phyloP scores from a whole-genome alignment of 768 basidiomycete genomes.

The Phaffia australis region DNA sequence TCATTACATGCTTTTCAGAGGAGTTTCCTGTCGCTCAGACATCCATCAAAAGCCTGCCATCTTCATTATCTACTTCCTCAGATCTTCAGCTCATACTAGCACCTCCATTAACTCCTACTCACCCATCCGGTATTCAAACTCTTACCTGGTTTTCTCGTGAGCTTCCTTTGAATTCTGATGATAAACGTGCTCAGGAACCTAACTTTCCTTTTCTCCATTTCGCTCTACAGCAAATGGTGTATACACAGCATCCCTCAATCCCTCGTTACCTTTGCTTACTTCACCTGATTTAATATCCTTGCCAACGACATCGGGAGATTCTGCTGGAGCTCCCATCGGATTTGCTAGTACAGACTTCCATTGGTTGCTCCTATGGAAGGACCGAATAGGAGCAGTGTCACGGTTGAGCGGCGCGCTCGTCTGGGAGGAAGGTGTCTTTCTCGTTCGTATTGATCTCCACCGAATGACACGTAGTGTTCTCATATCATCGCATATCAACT shows the following conservation, averaged over 20 bases:
- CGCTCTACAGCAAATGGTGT: neutral
- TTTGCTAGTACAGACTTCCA: constrained; percentile 83
- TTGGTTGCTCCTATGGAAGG: constrained; percentile 70
- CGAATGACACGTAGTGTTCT: neutral
- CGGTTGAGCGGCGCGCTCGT: constrained; percentile 66
- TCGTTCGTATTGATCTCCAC: constrained; percentile 46
- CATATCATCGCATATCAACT: neutral
- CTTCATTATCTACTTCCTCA: neutral
- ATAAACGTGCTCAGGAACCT: neutral
- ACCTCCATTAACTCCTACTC: constrained; percentile 10
- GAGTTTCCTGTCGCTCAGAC: neutral
- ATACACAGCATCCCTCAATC: neutral
- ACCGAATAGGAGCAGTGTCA: constrained; percentile 66
- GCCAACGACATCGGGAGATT: constrained; percentile 1
- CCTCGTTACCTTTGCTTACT: neutral
- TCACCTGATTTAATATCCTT: constrained; percentile 6
- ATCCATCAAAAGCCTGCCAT: neutral
- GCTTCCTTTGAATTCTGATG: neutral
- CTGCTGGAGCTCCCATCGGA: constrained; percentile 3
- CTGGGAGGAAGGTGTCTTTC: constrained; percentile 70
- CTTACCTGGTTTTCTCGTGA: constrained; percentile 13
- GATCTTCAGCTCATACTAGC: neutral
- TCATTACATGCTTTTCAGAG: no score
- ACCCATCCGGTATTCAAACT: neutral
- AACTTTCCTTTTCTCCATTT: neutral